Evolutionary conservation across 257 asterid species (phyloP).

Genomic region (Osmanthus fragrans): DNA sequence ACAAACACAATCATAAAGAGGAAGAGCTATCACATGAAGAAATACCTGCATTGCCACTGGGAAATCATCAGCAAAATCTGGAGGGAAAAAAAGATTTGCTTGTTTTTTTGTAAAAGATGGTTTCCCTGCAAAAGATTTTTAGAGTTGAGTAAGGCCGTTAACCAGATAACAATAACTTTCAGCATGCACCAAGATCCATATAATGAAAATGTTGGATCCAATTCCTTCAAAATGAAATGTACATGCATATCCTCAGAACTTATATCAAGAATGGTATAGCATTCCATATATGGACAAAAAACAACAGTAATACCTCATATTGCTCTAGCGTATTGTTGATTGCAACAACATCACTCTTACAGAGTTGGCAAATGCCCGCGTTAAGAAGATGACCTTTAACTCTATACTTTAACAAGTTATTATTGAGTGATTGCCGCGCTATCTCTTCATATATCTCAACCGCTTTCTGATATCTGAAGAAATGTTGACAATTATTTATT

Average conservation of each 20-base stretch:
- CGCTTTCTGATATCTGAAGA: constrained; percentile 53
- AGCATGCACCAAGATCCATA: constrained; percentile 11
- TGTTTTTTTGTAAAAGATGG: constrained; percentile 93
- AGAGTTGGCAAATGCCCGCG: constrained; percentile 75
- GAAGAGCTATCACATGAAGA: no score
- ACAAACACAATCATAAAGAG: no score
- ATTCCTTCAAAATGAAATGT: constrained; percentile 35
- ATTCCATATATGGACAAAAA: background rate
- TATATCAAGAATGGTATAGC: constrained; percentile 8
- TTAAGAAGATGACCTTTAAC: constrained; percentile 76
- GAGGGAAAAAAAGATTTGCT: constrained; percentile 98
- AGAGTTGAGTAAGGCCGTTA: constrained; percentile 19
- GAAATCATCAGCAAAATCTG: no score
- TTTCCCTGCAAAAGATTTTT: constrained; percentile 58
- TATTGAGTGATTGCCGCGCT: constrained; percentile 59
- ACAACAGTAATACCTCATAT: constrained; percentile 42
- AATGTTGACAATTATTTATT: constrained; percentile 15
- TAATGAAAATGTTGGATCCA: constrained; percentile 60
- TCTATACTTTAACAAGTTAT: constrained; percentile 66
- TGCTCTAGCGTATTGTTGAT: constrained; percentile 57
- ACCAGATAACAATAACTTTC: background rate
- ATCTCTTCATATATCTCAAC: constrained; percentile 71
- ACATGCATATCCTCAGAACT: constrained; percentile 10
- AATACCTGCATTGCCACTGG: no score
- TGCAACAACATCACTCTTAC: constrained; percentile 60